phyloP scores from a whole-genome alignment of 768 basidiomycete genomes.

The Butyriboletus loyo region DNA sequence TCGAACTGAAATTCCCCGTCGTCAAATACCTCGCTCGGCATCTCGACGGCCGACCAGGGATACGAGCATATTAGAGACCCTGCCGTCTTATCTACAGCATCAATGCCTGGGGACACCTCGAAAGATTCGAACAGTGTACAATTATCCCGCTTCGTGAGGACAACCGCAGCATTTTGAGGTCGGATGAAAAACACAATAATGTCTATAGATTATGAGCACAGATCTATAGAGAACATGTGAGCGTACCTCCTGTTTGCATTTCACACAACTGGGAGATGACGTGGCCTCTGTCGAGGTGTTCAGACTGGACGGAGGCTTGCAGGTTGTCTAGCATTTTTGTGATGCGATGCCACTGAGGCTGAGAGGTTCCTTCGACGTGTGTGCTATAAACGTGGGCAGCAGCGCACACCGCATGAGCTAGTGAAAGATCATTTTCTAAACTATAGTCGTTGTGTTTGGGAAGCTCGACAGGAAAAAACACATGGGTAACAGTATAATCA shows the following conservation, averaged over 20 bases:
- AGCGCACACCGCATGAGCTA: neutral
- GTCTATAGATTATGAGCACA: slow-evolving; percentile 23
- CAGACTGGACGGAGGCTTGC: neutral
- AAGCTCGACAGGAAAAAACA: no score
- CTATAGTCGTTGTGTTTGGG: neutral
- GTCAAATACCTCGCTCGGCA: slow-evolving; percentile 9
- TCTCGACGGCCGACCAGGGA: slow-evolving; percentile 16
- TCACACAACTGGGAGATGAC: neutral
- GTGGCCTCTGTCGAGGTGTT: neutral
- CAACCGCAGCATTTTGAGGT: slow-evolving; percentile 43
- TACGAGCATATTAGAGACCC: slow-evolving; percentile 29
- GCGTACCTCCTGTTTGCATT: neutral
- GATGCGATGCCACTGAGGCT: slow-evolving; percentile 1
- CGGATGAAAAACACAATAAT: slow-evolving; percentile 35
- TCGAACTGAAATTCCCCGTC: slow-evolving; percentile 13
- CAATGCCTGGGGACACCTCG: slow-evolving; percentile 23
- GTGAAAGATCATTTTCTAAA: neutral
- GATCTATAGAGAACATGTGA: neutral
- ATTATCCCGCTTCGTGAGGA: slow-evolving; percentile 28
- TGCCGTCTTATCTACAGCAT: slow-evolving; percentile 30
- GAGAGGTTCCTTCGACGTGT: neutral
- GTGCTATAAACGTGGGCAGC: slow-evolving; percentile 1
- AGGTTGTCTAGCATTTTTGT: slow-evolving; percentile 6
- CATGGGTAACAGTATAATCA: slow-evolving; percentile 9
- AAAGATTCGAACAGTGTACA: slow-evolving; percentile 17